A percentile compares a stretch with the other conserved stretches of the same genome.
phyloP scores from a whole-genome alignment of 2,329 filamentous ascomycete genomes.

The Colletotrichum simmondsii region DNA sequence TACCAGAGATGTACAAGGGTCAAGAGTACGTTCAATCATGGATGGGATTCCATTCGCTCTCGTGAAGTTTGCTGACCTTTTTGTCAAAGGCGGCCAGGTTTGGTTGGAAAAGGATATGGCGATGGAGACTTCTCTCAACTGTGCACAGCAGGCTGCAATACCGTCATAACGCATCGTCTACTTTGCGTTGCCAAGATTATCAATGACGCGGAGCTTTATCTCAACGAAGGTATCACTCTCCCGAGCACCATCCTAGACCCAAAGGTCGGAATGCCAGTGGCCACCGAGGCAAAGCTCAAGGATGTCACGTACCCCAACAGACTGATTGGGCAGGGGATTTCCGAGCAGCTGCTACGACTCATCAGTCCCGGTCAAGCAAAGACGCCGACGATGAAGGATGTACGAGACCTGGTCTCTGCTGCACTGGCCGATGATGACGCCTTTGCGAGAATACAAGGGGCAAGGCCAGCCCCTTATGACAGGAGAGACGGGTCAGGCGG shows the following conservation, averaged over 20 bases:
- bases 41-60: accelerated
- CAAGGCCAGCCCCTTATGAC: conserved; percentile 34
- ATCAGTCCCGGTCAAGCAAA: conserved; percentile 42
- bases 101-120: conserved; percentile 68
- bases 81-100: conserved; percentile 35
- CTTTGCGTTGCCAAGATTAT: conserved; percentile 73
- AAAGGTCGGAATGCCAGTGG: conserved; percentile 60
- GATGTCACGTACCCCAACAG: conserved; percentile 65
- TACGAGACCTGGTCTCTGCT: conserved; percentile 62
- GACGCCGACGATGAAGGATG: conserved; percentile 57
- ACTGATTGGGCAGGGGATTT: conserved; percentile 60
- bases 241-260: conserved; percentile 74
- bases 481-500: conserved; percentile 46
- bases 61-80: not conserved
- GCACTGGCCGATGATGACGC: conserved; percentile 49
- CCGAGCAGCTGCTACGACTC: conserved; percentile 52
- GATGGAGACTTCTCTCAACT: conserved; percentile 62
- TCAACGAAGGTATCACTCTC: conserved; percentile 63
- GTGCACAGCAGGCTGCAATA: conserved; percentile 63
- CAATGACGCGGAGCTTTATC: conserved; percentile 62
- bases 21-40: conserved; percentile 35
- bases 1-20: conserved; percentile 43
- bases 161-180: conserved; percentile 63
- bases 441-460: not conserved
- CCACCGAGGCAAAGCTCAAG: conserved; percentile 41